These are phyloP conservation scores for Solanum sejunctum DNA, from an alignment of 257 asterid genomes.

Conservation along the genomic window DNA sequence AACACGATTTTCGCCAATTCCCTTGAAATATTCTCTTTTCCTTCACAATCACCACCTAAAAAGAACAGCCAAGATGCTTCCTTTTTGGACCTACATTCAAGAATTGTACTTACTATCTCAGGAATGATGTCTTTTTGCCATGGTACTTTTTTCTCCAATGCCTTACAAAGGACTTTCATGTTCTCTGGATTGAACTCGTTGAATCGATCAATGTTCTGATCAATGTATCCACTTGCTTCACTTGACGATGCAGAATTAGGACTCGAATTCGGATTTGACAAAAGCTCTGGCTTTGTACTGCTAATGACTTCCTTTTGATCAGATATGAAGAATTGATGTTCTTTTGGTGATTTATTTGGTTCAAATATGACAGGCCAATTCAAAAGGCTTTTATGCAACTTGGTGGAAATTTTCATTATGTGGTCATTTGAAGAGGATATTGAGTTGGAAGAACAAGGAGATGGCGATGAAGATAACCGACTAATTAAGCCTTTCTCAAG, in stretches of 20 bases:
- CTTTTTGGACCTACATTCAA: slow-evolving; percentile 44
- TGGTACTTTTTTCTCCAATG: slow-evolving; percentile 52
- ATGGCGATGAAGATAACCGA: slow-evolving; percentile 30
- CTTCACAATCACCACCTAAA: slow-evolving; percentile 48
- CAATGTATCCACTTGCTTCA: slow-evolving; percentile 57
- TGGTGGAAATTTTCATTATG: slow-evolving; percentile 10
- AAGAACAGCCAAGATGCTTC: slow-evolving; percentile 56
- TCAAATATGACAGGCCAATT: slow-evolving; percentile 41
- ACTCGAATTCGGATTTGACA: slow-evolving; percentile 86
- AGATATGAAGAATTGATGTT: slow-evolving; percentile 26
- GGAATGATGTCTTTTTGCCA: slow-evolving; percentile 46
- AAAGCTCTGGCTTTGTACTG: slow-evolving; percentile 44
- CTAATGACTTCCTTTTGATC: slow-evolving; percentile 10
- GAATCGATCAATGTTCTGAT: slow-evolving; percentile 13
- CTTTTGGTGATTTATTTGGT: slow-evolving; percentile 15
- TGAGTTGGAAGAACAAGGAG: slow-evolving; percentile 71
- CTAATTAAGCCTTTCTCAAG: slow-evolving; percentile 37
- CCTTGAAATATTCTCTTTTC: slow-evolving; percentile 52
- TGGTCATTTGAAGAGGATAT: slow-evolving; percentile 54
- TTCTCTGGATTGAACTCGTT: slow-evolving; percentile 28
- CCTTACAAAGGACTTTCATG: slow-evolving; percentile 22
- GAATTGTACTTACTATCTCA: slow-evolving; percentile 34
- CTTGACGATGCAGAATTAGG: slow-evolving; percentile 97
- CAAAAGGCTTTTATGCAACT: slow-evolving; percentile 22
- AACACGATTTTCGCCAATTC: slow-evolving; percentile 53